Evolutionary conservation across 2,329 filamentous ascomycete genomes (phyloP).

Genomic region (Davidsoniella neocaledoniae): DNA sequence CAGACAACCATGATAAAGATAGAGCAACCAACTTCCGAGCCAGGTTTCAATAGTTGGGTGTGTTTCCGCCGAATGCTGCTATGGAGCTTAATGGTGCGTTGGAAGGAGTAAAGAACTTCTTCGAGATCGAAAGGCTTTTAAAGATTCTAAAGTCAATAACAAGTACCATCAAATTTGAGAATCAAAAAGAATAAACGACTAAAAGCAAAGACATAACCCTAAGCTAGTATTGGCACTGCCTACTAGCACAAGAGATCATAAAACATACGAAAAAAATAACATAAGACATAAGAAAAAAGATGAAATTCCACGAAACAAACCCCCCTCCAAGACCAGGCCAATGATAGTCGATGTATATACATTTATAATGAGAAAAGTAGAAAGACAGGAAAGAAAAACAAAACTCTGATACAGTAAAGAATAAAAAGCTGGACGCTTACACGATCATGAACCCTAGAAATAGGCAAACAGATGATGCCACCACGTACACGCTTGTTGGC

Average conservation of each 20-base stretch:
- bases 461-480: conserved; percentile 4
- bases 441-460: conserved; percentile 6
- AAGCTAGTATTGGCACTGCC: no score
- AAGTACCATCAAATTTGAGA: no score
- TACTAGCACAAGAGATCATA: neutral
- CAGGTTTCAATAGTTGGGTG: no score
- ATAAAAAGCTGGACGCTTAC: neutral
- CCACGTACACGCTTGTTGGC: conserved; percentile 3
- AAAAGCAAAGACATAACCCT: neutral
- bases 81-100: no score
- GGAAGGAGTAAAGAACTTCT: no score
- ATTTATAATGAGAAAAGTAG: conserved; percentile 9
- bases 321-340: neutral
- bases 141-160: no score
- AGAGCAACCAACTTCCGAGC: no score
- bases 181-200: neutral
- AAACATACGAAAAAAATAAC: neutral
- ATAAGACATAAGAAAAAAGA: neutral
- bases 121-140: no score
- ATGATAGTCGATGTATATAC: neutral
- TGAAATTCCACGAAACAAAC: neutral
- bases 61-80: no score
- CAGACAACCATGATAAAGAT: no score
- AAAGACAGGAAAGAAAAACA: neutral
- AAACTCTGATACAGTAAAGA: neutral